Evolutionary conservation across 805 yeast genomes (phyloP).

Genomic region (Metschnikowia proteae): DNA sequence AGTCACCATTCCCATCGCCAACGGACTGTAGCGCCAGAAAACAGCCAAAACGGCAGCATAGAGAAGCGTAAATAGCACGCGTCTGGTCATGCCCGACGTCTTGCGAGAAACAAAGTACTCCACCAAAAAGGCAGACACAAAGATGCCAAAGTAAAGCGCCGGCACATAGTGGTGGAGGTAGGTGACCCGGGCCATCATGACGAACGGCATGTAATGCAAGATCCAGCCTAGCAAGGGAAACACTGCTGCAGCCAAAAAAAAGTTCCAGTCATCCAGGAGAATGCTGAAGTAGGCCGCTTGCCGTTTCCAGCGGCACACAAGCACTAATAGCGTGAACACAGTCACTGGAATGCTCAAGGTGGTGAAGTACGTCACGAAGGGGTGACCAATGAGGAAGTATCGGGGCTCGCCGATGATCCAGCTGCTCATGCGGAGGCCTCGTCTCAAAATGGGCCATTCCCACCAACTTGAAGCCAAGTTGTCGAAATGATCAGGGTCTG

Average conservation of each 20-base stretch:
- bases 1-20: constrained; percentile 18
- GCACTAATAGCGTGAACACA: constrained; percentile 18
- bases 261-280: constrained; percentile 27
- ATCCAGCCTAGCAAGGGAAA: constrained; percentile 40
- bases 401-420: constrained; percentile 60
- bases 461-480: constrained; percentile 72
- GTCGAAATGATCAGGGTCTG: constrained; percentile 69
- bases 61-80: constrained; percentile 4
- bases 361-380: constrained; percentile 65
- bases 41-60: constrained; percentile 13
- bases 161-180: constrained; percentile 45
- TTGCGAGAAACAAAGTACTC: constrained; percentile 21
- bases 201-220: constrained; percentile 39
- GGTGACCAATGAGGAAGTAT: constrained; percentile 62
- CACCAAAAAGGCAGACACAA: constrained; percentile 21
- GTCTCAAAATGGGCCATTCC: constrained; percentile 84
- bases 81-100: constrained; percentile 13
- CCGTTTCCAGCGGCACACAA: constrained; percentile 31
- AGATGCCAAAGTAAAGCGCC: constrained; percentile 35
- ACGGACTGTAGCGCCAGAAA: constrained; percentile 15
- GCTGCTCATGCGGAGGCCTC: constrained; percentile 71
- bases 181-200: constrained; percentile 42
- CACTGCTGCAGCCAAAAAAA: constrained; percentile 28
- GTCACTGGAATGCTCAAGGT: constrained; percentile 26
- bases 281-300: constrained; percentile 22